These are phyloP conservation scores for Athelia sp. DNA, from an alignment of 1,284 basidiomycete species.

Conservation along the genomic window DNA sequence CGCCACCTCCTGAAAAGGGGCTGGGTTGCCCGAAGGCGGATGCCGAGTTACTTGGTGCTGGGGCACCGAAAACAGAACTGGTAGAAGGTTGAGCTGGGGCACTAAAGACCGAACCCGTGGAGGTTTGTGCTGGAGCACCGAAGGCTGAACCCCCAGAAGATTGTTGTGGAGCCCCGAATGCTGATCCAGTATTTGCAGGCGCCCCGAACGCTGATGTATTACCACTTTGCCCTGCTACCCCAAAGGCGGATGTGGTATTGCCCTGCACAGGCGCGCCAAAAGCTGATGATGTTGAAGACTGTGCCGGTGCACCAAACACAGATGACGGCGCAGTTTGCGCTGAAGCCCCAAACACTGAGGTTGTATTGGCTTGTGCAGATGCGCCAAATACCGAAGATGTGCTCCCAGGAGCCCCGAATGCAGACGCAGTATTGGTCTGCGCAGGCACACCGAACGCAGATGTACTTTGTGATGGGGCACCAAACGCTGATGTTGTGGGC, in stretches of 20 bases:
- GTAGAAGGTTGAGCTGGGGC: constrained; percentile 8
- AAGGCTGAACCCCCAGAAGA: constrained; percentile 18
- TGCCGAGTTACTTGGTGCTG: too few relatives aligned
- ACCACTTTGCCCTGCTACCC: constrained; percentile 15
- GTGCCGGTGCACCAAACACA: not conserved
- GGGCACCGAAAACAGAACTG: constrained; percentile 26
- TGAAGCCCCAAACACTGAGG: not conserved
- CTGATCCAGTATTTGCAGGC: not conserved
- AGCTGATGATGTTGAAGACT: constrained; percentile 2
- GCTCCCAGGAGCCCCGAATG: constrained; percentile 13
- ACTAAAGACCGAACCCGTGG: constrained; percentile 8
- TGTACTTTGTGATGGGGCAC: constrained; percentile 15
- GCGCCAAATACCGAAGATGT: constrained; percentile 8
- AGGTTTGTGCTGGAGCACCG: constrained; percentile 12
- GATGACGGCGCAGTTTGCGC: not conserved
- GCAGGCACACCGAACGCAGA: constrained; percentile 28
- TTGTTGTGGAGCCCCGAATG: constrained; percentile 9
- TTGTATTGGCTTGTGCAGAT: not conserved
- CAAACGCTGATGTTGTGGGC: constrained; percentile 25
- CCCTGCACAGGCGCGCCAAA: constrained; percentile 1
- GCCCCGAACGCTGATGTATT: constrained; percentile 6
- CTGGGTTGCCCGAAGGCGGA: too few relatives aligned
- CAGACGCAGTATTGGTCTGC: constrained; percentile 8
- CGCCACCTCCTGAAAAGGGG: too few relatives aligned
- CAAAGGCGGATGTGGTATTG: constrained; percentile 6